These are phyloP conservation scores for Cyberlindnera galapagoensis DNA, from an alignment of 805 yeast species.

Conservation along the genomic window DNA sequence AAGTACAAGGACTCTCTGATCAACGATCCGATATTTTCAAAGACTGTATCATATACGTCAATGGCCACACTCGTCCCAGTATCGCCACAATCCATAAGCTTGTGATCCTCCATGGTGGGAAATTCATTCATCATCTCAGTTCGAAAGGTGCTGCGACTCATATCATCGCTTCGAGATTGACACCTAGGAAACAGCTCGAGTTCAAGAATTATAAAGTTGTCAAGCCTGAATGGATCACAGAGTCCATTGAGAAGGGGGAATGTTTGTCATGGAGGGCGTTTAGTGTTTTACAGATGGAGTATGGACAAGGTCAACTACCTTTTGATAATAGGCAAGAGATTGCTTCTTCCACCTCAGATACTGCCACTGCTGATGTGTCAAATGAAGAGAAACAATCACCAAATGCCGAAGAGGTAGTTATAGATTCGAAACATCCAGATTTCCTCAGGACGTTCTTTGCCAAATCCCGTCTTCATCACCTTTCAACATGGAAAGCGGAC, in stretches of 20 bases:
- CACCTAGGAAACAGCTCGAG: constrained; percentile 67
- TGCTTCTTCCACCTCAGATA: constrained; percentile 3
- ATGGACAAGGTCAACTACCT: constrained; percentile 44
- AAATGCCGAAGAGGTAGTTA: constrained; percentile 6
- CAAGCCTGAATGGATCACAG: constrained; percentile 73
- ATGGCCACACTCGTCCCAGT: constrained; percentile 86
- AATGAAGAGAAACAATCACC: constrained; percentile 6
- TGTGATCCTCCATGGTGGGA: constrained; percentile 76
- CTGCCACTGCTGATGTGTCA: constrained; percentile 8
- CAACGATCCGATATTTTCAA: constrained; percentile 38
- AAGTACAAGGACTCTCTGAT: constrained; percentile 10
- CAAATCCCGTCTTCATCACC: constrained; percentile 80
- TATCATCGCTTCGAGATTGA: constrained; percentile 70
- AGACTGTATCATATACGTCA: constrained; percentile 68
- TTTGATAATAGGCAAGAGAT: constrained; percentile 14
- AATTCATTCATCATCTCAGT: constrained; percentile 57
- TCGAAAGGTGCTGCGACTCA: constrained; percentile 78
- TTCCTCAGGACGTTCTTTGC: constrained; percentile 68
- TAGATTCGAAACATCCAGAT: constrained; percentile 71
- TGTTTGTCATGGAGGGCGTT: constrained; percentile 69
- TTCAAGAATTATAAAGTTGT: constrained; percentile 70
- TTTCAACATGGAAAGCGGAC: constrained; percentile 81
- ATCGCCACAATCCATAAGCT: constrained; percentile 62
- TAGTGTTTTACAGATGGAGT: constrained; percentile 42
- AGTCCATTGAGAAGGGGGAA: constrained; percentile 43